A percentile compares a stretch with the other conserved stretches of the same genome.
These are phyloP conservation scores for Glycine tomentella DNA, from an alignment of 306 rosid species.

Conservation along the genomic window DNA sequence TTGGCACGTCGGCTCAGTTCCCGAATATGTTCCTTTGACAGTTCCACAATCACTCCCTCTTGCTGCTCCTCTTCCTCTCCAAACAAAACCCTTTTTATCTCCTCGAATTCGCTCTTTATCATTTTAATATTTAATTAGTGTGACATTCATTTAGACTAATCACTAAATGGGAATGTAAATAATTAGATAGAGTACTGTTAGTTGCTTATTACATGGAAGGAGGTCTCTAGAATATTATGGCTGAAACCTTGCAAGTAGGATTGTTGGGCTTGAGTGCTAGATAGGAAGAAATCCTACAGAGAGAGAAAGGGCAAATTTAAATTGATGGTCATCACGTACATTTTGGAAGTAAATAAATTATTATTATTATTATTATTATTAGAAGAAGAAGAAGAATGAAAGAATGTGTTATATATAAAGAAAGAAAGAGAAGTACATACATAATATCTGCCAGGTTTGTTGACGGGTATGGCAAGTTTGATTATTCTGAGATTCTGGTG, in stretches of 20 bases:
- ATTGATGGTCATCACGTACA: neutral
- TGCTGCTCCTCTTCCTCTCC: slow-evolving; percentile 8
- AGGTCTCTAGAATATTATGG: slow-evolving; percentile 32
- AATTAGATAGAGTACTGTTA: no score
- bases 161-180: neutral
- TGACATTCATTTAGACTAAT: neutral
- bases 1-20: slow-evolving; percentile 36
- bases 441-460: neutral
- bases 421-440: no score
- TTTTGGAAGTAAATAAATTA: neutral
- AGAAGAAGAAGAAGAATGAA: neutral
- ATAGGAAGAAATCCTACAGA: slow-evolving; percentile 32
- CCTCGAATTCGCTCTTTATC: slow-evolving; percentile 27
- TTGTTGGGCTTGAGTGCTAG: slow-evolving; percentile 2
- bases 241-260: slow-evolving; percentile 33
- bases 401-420: neutral
- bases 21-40: slow-evolving; percentile 24
- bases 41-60: slow-evolving; percentile 39
- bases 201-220: neutral
- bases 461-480: slow-evolving; percentile 27
- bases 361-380: no score
- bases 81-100: slow-evolving; percentile 37
- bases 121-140: no score
- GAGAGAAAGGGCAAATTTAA: neutral
- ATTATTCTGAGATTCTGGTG: slow-evolving; percentile 31